These are phyloP conservation scores for Panicum miliaceum DNA, from an alignment of 176 grass and related monocot species.

Conservation along the genomic window DNA sequence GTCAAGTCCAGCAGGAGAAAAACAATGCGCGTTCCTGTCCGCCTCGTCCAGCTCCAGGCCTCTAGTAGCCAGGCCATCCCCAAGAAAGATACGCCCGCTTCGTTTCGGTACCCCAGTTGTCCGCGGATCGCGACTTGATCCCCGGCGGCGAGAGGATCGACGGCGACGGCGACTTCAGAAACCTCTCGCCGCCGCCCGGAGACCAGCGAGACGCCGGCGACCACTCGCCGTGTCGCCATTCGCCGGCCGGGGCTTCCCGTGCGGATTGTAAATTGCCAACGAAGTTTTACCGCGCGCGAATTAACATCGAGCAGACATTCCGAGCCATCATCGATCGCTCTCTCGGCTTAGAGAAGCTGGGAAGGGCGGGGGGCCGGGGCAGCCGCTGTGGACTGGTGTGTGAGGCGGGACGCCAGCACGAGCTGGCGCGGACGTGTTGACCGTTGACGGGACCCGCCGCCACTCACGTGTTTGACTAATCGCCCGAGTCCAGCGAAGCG, in stretches of 20 bases:
- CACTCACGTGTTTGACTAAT: slow-evolving; percentile 47
- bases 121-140: slow-evolving; percentile 14
- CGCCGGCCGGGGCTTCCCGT: neutral
- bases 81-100: neutral
- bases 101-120: neutral
- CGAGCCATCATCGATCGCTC: neutral
- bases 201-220: neutral
- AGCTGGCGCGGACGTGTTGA: slow-evolving; percentile 4
- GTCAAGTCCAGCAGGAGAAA: neutral
- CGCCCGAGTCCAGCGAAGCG: neutral
- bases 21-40: slow-evolving; percentile 22
- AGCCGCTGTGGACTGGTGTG: neutral
- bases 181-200: neutral
- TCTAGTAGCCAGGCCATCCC: neutral
- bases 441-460: slow-evolving; percentile 28
- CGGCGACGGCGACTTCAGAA: neutral
- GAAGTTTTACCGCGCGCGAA: neutral
- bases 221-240: neutral
- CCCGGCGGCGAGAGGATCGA: neutral
- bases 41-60: neutral
- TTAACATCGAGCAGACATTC: neutral
- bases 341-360: neutral
- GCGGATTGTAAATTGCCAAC: neutral
- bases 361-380: neutral
- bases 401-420: neutral